These are phyloP conservation scores for Russula foetens DNA, from an alignment of 768 basidiomycete species.

Conservation along the genomic window DNA sequence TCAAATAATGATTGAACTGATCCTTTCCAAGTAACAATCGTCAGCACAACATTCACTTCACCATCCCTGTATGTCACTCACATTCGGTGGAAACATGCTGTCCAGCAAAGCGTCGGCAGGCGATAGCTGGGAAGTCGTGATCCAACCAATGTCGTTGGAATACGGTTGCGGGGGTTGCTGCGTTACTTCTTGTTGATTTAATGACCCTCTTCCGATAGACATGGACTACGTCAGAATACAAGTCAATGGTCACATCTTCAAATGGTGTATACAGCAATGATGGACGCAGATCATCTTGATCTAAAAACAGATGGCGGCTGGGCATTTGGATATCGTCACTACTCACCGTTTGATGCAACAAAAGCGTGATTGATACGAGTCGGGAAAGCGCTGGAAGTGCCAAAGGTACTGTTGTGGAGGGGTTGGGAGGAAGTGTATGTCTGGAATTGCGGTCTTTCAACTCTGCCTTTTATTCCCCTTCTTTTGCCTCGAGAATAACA, in stretches of 20 bases:
- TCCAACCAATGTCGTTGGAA: neutral
- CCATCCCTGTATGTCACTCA: neutral
- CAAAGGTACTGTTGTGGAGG: neutral
- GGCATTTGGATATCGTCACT: neutral
- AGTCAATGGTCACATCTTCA: neutral
- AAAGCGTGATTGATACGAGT: neutral
- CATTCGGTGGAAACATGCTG: neutral
- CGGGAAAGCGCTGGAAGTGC: neutral
- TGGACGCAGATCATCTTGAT: neutral
- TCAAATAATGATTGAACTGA: neutral
- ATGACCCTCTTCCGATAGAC: neutral
- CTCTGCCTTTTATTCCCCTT: neutral
- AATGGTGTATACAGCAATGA: neutral
- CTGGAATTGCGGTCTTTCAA: neutral
- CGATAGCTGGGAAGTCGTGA: neutral
- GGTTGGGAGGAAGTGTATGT: neutral
- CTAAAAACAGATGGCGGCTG: neutral
- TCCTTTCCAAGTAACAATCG: neutral
- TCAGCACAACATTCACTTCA: neutral
- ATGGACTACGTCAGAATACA: neutral
- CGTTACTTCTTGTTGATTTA: neutral
- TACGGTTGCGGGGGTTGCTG: neutral
- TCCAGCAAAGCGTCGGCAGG: neutral
- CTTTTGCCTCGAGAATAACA: neutral
- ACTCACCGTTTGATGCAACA: neutral